phyloP scores from a whole-genome alignment of 495 filamentous ascomycete species.

The Aspergillus taichungensis region DNA sequence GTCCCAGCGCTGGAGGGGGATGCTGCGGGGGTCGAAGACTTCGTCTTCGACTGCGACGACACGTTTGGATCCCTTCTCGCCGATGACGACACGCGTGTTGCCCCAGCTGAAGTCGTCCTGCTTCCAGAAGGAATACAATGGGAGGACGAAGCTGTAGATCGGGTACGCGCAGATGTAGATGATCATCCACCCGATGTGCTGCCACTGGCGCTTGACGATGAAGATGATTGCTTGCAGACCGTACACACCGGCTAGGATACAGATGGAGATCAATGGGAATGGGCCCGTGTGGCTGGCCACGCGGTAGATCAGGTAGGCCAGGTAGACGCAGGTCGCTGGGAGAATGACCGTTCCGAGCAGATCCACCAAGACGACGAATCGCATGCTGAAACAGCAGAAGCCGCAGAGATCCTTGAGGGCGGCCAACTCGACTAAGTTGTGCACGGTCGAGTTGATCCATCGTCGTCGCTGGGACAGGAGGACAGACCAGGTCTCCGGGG shows the following conservation, averaged over 20 bases:
- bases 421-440: slow-evolving; percentile 87
- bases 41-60: slow-evolving; percentile 82
- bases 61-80: slow-evolving; percentile 83
- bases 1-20: slow-evolving; percentile 94
- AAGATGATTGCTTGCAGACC: slow-evolving; percentile 95
- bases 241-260: slow-evolving; percentile 84
- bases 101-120: slow-evolving; percentile 98
- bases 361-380: slow-evolving; percentile 94
- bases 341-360: slow-evolving; percentile 89
- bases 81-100: slow-evolving; percentile 94
- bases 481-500: slow-evolving; percentile 87
- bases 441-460: slow-evolving; percentile 98
- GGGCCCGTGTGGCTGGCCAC: slow-evolving; percentile 62
- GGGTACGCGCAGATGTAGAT: slow-evolving; percentile 94
- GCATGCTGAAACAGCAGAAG: slow-evolving; percentile 99
- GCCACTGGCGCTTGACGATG: slow-evolving; percentile 92
- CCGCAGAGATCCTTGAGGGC: slow-evolving; percentile 86
- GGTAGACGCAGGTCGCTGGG: slow-evolving; percentile 81
- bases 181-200: slow-evolving; percentile 98
- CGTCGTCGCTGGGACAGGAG: slow-evolving; percentile 89
- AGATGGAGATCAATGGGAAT: slow-evolving; percentile 78
- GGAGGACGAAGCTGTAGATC: slow-evolving; percentile 84
- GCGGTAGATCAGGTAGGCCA: slow-evolving; percentile 81
- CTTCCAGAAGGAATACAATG: slow-evolving; percentile 98
- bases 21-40: slow-evolving; percentile 79